Base-by-base conservation (phyloP, 2,329 filamentous ascomycete genomes). In the Didymella pinodella region DNA sequence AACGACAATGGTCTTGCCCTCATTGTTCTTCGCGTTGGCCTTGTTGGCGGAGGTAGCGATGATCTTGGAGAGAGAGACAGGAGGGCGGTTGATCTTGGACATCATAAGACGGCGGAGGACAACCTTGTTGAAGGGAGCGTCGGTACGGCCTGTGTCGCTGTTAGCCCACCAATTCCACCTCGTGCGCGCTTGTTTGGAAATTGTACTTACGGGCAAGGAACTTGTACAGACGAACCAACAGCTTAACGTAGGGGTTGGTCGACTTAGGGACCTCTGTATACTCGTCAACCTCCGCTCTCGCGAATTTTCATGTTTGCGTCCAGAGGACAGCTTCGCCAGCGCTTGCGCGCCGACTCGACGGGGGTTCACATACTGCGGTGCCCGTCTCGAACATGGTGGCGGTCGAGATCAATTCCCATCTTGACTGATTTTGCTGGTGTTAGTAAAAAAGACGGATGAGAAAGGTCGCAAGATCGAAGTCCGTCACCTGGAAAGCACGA, bases 111-210 rank as follows among this genome's bases (percentile, higher is more conserved):
- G 92, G 81, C 94, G 93, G 77, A 99, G 91, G 79, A 99, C 88
- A 77, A 95, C 91, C 87, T 97, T 96, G 91, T 99, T 99, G 91
- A 99, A 99, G 84, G 87, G 88, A 70, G 92, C 88, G 82, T 98
- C 95, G 80, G 95, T 99, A 80, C 95, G 93, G 84, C 93, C 92
- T 96, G 75, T 25, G 36, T 40, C 38, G 44, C 56, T 53, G 68
- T 76, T 64, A 75, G 74, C 72, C 52, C 57, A 59, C 52, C 53
- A 32, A 45, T 50, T 50, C 55, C 54, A 54, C 47, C 53, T 53
- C 40, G 62, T 47, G 26, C 41, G 58, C 59, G 50, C 28, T 20
- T 16, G 22, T 16, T 34, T 28, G 48, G 69, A 28, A 6, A 18
- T 31, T 18, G 65, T 65, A 89, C 90, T 83, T 92, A 96, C 93